Percentiles rank a stretch among this genome's conserved stretches.
Conservation (phyloP, 768 basidiomycete species). For the Hygrocybe coccinea region DNA sequence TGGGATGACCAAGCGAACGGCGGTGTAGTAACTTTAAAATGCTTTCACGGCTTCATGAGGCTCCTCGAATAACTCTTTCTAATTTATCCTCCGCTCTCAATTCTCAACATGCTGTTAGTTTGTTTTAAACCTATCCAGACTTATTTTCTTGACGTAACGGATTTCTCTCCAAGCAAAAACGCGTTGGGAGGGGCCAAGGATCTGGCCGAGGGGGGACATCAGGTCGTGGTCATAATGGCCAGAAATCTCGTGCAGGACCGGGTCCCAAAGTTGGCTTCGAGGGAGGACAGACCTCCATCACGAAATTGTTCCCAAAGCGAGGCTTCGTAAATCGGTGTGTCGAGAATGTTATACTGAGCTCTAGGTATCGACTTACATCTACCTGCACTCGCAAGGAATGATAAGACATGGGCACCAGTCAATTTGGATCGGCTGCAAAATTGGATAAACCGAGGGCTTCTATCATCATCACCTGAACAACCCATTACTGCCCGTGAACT, state of each 20-base stretch:
- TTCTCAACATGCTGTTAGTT: conserved; percentile 59
- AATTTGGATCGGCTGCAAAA: conserved; percentile 85
- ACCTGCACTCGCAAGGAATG: conserved; percentile 45
- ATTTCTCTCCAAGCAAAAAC: conserved; percentile 66
- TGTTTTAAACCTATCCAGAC: background rate
- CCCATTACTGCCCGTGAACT: conserved; percentile 88
- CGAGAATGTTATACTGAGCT: background rate
- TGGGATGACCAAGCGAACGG: no score
- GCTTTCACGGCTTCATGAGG: conserved; percentile 31
- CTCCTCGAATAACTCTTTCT: conserved; percentile 52
- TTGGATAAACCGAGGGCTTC: conserved; percentile 83
- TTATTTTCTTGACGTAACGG: conserved; percentile 1
- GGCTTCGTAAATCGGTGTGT: conserved; percentile 92
- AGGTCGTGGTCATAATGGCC: conserved; percentile 92
- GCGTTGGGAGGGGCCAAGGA: conserved; percentile 89
- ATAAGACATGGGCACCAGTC: conserved; percentile 72
- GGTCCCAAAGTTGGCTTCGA: conserved; percentile 85
- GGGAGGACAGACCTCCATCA: conserved; percentile 94
- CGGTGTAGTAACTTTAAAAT: no score
- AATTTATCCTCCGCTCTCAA: conserved; percentile 67
- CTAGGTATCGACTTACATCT: conserved; percentile 3
- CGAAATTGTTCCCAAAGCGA: conserved; percentile 84
- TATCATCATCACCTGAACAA: conserved; percentile 68
- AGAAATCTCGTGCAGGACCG: conserved; percentile 86
- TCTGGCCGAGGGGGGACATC: conserved; percentile 90